These are phyloP conservation scores for Penicillium italicum DNA, from an alignment of 2,329 filamentous ascomycete species.

Conservation along the genomic window DNA sequence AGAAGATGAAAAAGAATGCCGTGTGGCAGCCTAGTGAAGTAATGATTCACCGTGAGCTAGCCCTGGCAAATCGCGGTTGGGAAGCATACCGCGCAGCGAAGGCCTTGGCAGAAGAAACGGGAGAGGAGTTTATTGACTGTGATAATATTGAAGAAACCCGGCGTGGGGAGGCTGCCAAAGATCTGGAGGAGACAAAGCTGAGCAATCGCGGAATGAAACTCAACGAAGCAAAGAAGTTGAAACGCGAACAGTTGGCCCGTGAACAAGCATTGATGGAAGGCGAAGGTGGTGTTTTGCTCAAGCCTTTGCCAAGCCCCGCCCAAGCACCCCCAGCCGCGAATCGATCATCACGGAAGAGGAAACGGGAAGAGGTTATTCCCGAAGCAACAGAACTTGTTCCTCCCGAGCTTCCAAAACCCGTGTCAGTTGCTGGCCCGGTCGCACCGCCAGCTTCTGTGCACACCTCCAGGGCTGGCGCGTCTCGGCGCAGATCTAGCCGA, in stretches of 20 bases:
- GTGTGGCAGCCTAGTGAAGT: slow-evolving; percentile 66
- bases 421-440: slow-evolving; percentile 1
- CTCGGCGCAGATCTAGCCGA: slow-evolving; percentile 36
- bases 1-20: slow-evolving; percentile 69
- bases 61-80: slow-evolving; percentile 54
- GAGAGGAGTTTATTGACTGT: slow-evolving; percentile 58
- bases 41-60: slow-evolving; percentile 64
- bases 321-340: slow-evolving; percentile 22
- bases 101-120: slow-evolving; percentile 49
- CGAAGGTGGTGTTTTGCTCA: slow-evolving; percentile 4
- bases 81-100: slow-evolving; percentile 50
- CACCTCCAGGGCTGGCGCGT: slow-evolving; percentile 20
- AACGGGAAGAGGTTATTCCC: slow-evolving; percentile 49
- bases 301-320: slow-evolving; percentile 6
- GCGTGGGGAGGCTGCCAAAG: slow-evolving; percentile 41
- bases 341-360: slow-evolving; percentile 49
- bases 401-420: background rate
- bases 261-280: slow-evolving; percentile 23
- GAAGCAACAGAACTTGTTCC: slow-evolving; percentile 8
- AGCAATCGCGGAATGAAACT: slow-evolving; percentile 59
- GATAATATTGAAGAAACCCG: slow-evolving; percentile 43
- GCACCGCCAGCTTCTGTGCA: background rate
- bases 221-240: slow-evolving; percentile 60
- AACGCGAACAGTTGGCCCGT: slow-evolving; percentile 51
- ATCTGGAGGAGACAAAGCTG: slow-evolving; percentile 48